These are phyloP conservation scores for Zalaria sp. DNA, from an alignment of 2,329 filamentous ascomycete species.

Conservation along the genomic window DNA sequence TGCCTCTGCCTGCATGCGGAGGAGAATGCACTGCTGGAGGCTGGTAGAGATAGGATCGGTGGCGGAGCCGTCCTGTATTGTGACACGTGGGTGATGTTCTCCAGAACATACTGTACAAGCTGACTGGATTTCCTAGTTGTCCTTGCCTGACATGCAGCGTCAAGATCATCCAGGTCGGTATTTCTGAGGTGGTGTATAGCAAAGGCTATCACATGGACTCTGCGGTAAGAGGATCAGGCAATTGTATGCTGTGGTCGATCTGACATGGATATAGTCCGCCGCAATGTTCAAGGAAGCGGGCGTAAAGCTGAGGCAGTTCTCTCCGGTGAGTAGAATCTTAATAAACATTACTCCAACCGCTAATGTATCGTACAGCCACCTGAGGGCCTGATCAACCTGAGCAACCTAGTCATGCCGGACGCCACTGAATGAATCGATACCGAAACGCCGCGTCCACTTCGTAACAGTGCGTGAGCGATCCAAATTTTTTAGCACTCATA, in stretches of 20 bases:
- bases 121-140: constrained; percentile 71
- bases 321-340: constrained; percentile 46
- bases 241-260: no score
- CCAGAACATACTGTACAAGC: constrained; percentile 22
- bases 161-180: constrained; percentile 95
- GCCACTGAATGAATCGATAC: no score
- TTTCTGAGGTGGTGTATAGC: constrained; percentile 87
- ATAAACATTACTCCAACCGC: not conserved
- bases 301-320: constrained; percentile 75
- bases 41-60: constrained; percentile 76
- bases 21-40: constrained; percentile 91
- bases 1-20: constrained; percentile 97
- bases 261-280: constrained; percentile 40
- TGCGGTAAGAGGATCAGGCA: constrained; percentile 30
- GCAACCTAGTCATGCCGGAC: not conserved
- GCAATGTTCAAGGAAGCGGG: constrained; percentile 72
- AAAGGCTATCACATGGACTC: constrained; percentile 91
- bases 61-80: constrained; percentile 79
- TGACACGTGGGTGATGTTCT: constrained; percentile 45
- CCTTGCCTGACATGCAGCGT: constrained; percentile 96
- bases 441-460: no score
- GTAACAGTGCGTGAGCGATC: no score
- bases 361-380: constrained; percentile 9
- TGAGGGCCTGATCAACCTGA: constrained; percentile 19
- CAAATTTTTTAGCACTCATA: no score